phyloP scores from a whole-genome alignment of 805 yeast species.

The Starmera quercuum region DNA sequence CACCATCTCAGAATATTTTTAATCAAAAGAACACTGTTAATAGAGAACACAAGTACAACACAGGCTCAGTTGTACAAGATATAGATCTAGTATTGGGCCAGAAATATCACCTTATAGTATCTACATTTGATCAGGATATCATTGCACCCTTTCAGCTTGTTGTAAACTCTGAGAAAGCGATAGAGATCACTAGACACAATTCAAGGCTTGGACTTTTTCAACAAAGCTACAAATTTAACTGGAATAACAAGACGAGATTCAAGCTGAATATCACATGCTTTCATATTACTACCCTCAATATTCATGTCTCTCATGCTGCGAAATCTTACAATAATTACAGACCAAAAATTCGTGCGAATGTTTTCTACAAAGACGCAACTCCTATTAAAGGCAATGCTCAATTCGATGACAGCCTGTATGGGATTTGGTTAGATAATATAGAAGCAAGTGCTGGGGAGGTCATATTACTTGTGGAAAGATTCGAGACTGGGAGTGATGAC shows the following conservation, averaged over 20 bases:
- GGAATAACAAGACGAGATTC: conserved; percentile 34
- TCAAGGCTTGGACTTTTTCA: conserved; percentile 29
- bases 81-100: conserved; percentile 24
- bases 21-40: conserved; percentile 23
- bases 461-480: conserved; percentile 38
- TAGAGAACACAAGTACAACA: conserved; percentile 27
- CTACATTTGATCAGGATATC: conserved; percentile 32
- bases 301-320: conserved; percentile 14
- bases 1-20: conserved; percentile 24
- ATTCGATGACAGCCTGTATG: conserved; percentile 38
- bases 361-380: conserved; percentile 23
- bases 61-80: conserved; percentile 12
- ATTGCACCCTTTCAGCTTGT: conserved; percentile 25
- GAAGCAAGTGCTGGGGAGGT: conserved; percentile 17
- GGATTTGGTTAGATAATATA: conserved; percentile 25
- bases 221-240: conserved; percentile 20
- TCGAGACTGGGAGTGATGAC: conserved; percentile 37
- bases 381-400: conserved; percentile 28
- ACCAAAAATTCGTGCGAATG: conserved; percentile 38
- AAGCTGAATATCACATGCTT: conserved; percentile 22
- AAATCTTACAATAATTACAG: conserved; percentile 23
- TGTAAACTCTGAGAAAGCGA: conserved; percentile 17
- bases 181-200: conserved; percentile 13
- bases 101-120: conserved; percentile 36
- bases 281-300: conserved; percentile 12